Base-by-base conservation (phyloP, 345 rosid species). In the Euphorbia lathyris region DNA sequence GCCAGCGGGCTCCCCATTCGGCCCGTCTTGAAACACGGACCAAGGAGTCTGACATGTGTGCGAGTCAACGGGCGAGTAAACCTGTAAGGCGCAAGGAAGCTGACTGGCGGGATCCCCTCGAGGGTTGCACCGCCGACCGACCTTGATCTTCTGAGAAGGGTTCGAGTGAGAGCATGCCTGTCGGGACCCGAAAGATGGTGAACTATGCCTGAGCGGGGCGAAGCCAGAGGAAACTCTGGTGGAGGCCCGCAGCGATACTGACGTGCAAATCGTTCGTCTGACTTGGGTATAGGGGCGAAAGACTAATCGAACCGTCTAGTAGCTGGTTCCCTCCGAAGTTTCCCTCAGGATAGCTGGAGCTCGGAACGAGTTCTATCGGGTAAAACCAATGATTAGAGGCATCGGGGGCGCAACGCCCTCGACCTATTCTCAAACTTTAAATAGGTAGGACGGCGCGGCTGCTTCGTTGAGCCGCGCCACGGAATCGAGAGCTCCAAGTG, bases 261-360 rank as follows among this genome's bases (percentile, higher is more conserved):
- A 45, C 51, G 51, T 73, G 76, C 76, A 73, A 73, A 73, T 73
- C 66, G 60, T 30, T 73, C 66, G 66, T 73, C 76, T 29, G 71
- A 66, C 66, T 56, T 63, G 72, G 78, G 78, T 70, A 67, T 77
- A 77, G 73, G 74, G 77, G 74, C 74, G 76, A 77, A 77, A 77
- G 73, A 77, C 76, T 77, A 77, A 77, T 72, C 67, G 50, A 77
- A 77, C 77, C 58, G 55, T 77, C 74, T 72, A 77, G 77, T 77
- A 77, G 80, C 77, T 67, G 74, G 80, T 72, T 72, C 80, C 76
- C 69, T 76, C 76, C 80, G 76, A 76, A 76, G 76, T 76, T 76
- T 76, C 75, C 75, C 79, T 76, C 58, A 52, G 68, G 79, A 71
- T 76, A 76, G 71, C 74, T 70, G 71, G 78, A 68, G 73, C 73